Percentiles rank a stretch among this genome's conserved stretches.
Evolutionary conservation across 2,329 filamentous ascomycete species (phyloP).

Genomic region (Hypoxylon sp.): DNA sequence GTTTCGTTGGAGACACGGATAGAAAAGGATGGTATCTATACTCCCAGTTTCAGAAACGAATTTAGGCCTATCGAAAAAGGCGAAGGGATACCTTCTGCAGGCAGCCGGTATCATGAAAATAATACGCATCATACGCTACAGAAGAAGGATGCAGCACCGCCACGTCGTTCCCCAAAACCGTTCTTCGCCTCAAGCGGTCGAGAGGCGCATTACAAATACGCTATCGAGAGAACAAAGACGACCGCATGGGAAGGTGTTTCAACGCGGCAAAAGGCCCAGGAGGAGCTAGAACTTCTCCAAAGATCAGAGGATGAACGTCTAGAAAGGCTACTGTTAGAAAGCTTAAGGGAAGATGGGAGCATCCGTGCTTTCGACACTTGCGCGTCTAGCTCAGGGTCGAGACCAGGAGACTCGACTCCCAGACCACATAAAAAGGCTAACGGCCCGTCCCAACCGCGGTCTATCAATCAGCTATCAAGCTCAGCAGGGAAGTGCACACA

Average conservation of each 20-base stretch:
- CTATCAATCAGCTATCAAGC: constrained; percentile 37
- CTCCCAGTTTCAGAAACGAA: neutral
- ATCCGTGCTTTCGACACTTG: neutral
- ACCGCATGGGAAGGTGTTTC: constrained; percentile 51
- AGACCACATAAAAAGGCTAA: constrained; percentile 17
- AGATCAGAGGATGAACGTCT: constrained; percentile 45
- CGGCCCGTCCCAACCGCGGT: constrained; percentile 22
- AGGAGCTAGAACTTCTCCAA: constrained; percentile 46
- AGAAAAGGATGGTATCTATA: neutral
- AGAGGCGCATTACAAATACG: constrained; percentile 50
- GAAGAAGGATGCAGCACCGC: constrained; percentile 23
- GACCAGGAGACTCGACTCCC: constrained; percentile 6
- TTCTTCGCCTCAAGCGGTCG: constrained; percentile 55
- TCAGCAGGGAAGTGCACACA: constrained; percentile 12
- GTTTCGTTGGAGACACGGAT: neutral
- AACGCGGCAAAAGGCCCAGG: constrained; percentile 42
- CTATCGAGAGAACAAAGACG: constrained; percentile 54
- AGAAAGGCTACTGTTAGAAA: constrained; percentile 32
- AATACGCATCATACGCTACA: neutral
- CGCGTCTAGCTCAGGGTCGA: neutral
- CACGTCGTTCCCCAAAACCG: constrained; percentile 51
- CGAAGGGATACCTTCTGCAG: neutral
- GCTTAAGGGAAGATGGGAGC: constrained; percentile 15
- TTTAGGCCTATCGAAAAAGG: neutral
- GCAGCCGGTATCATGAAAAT: neutral